Evolutionary conservation across 2,329 filamentous ascomycete species (phyloP).

Genomic region (Coleophoma crateriformis): DNA sequence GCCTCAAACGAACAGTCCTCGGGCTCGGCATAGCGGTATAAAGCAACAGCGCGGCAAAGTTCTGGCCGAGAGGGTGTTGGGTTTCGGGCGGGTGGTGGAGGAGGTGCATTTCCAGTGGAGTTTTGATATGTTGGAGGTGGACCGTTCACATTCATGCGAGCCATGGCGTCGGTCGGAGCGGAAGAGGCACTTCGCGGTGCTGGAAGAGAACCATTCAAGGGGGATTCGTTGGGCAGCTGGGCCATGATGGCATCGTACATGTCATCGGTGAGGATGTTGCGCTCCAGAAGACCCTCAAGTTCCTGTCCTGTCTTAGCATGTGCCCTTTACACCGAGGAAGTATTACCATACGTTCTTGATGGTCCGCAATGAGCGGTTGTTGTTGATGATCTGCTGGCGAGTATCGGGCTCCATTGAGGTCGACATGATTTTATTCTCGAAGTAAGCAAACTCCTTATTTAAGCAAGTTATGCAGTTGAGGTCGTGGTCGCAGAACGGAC

Average conservation of each 20-base stretch:
- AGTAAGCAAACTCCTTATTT: slow-evolving; percentile 15
- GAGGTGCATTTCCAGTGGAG: slow-evolving; percentile 25
- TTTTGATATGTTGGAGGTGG: slow-evolving; percentile 16
- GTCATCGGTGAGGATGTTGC: slow-evolving; percentile 68
- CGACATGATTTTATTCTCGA: slow-evolving; percentile 20
- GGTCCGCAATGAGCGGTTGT: slow-evolving; percentile 26
- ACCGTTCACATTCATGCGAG: slow-evolving; percentile 9
- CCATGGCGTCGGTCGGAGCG: slow-evolving; percentile 18
- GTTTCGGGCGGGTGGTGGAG: slow-evolving; percentile 10
- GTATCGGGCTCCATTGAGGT: slow-evolving; percentile 21
- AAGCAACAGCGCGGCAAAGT: slow-evolving; percentile 69
- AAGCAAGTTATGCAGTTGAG: slow-evolving; percentile 18
- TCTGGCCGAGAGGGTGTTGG: slow-evolving; percentile 34
- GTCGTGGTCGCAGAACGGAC: slow-evolving; percentile 7
- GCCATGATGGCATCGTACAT: slow-evolving; percentile 70
- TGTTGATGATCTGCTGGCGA: slow-evolving; percentile 26
- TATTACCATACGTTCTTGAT: slow-evolving; percentile 26
- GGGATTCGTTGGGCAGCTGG: slow-evolving; percentile 68
- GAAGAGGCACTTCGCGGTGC: slow-evolving; percentile 25
- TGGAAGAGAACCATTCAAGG: slow-evolving; percentile 33
- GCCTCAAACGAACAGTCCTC: slow-evolving; percentile 78
- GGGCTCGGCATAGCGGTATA: slow-evolving; percentile 73
- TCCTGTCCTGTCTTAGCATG: slow-evolving; percentile 51
- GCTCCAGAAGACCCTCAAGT: slow-evolving; percentile 82
- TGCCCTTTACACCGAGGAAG: no score